Evolutionary conservation across 169 alveolate genomes (phyloP).

Genomic region (Plasmodium relictum): DNA sequence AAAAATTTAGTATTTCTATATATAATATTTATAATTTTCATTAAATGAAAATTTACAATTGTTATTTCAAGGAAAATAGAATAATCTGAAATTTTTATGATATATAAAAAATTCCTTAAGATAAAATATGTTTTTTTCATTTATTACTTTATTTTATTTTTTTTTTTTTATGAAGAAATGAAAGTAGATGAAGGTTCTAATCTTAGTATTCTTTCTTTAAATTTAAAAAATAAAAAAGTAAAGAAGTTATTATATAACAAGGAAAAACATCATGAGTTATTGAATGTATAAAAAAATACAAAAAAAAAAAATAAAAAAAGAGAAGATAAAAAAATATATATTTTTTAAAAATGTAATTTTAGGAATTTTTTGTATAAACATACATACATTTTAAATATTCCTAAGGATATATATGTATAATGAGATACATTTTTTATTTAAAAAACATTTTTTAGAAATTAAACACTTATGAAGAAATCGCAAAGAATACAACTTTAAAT

Average conservation of each 20-base stretch:
- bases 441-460: slow-evolving; percentile 5
- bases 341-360: no score
- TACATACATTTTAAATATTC: no score
- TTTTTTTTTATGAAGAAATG: slow-evolving; percentile 12
- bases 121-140: no score
- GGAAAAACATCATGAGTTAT: slow-evolving; percentile 40
- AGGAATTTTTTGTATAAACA: no score
- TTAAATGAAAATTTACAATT: no score
- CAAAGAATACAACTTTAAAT: slow-evolving; percentile 14
- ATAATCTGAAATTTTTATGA: no score
- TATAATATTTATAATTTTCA: neutral
- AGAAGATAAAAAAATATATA: no score
- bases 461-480: slow-evolving; percentile 47
- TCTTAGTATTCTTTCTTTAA: slow-evolving; percentile 30
- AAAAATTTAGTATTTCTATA: neutral
- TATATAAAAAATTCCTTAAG: no score
- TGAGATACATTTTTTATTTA: no score
- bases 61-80: no score
- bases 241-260: slow-evolving; percentile 41
- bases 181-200: slow-evolving; percentile 51
- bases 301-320: neutral
- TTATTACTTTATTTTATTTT: neutral
- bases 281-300: slow-evolving; percentile 20
- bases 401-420: no score
- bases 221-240: slow-evolving; percentile 34